Conservation (phyloP, 208 protist genomes). For the Entamoeba moshkovskii region DNA sequence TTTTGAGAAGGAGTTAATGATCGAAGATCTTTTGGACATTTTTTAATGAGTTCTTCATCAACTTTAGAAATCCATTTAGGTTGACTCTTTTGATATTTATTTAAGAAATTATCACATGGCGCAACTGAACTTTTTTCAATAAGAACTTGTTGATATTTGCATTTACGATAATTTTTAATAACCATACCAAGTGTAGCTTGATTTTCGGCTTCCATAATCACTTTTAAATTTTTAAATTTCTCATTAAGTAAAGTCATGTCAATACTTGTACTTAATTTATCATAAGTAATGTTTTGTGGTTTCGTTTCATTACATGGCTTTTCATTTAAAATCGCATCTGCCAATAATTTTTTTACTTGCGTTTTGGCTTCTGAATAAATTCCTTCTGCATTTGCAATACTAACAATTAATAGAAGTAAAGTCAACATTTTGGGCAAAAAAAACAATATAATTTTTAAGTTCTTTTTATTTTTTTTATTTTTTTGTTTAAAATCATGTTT, state of each 20-base stretch:
- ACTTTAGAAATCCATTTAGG: background rate
- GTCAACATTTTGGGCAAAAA: background rate
- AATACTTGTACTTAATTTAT: background rate
- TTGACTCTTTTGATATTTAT: background rate
- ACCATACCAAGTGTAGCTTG: background rate
- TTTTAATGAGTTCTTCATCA: background rate
- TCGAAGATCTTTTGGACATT: background rate
- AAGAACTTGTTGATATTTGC: background rate
- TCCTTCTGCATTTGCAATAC: background rate
- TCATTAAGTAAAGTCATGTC: background rate
- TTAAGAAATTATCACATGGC: background rate
- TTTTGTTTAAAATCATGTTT: too few species aligned
- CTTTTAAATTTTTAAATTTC: background rate
- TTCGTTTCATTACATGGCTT: background rate
- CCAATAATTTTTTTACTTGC: background rate
- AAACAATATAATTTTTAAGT: constrained; percentile 4
- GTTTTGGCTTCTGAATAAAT: background rate
- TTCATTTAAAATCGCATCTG: background rate
- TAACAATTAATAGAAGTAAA: background rate
- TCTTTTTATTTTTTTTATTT: background rate
- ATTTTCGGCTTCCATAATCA: background rate
- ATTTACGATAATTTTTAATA: background rate
- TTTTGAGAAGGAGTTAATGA: background rate
- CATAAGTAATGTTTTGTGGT: background rate
- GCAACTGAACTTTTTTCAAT: background rate